Evolutionary conservation across 305 asterid species (phyloP), one percentile per base, ranked within the genome.

Genomic region (Fraxinus greggii): DNA sequence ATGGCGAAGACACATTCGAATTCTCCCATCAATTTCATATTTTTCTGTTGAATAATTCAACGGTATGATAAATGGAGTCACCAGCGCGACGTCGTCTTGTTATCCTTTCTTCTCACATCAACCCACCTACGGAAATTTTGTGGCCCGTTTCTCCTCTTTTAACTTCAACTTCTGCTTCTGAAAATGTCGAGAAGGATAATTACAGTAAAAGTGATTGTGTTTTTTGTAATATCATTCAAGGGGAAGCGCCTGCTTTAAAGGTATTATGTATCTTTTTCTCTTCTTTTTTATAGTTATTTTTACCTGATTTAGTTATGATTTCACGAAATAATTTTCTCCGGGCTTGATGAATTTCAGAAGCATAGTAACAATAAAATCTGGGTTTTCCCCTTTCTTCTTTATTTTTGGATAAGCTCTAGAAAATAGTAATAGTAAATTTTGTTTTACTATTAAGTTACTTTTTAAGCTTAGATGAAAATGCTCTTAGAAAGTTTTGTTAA

Each of bases 11-110:
- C n/a, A 24, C 40, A 40, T 73, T 38, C 78, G 23, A n/a, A 21
- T 72, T 48, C 29, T 35, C 56, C 23, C 63, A 48, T 24, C n/a
- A 33, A 36, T 36, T 54, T 65, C 48, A 3, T 5, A 61, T 17
- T 76, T 51, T 65, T 12, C 73, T 0, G 73, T 9, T 65, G 73
- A 63, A 65, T 65, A 65, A 65, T 65, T 65, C 31, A 51, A 59
- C 24, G 7, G 29, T 33, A n/a, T 15, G 28, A 32, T 42, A 42
- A 70, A 89, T 90, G 97, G 97, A 90, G 82, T 81, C 79, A 69
- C 56, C 33, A 19, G 94, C 93, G 35, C 93, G 90, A 38, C 97
- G 97, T 80, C 97, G 98, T 86, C 76, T 93, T 73, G 88, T 91
- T 63, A 73, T 91, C 82, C 81, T 94, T 69, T 89, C 91, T 33